These are phyloP conservation scores for Amoebophrya sp. DNA, from an alignment of 169 alveolate genomes.

Conservation along the genomic window DNA sequence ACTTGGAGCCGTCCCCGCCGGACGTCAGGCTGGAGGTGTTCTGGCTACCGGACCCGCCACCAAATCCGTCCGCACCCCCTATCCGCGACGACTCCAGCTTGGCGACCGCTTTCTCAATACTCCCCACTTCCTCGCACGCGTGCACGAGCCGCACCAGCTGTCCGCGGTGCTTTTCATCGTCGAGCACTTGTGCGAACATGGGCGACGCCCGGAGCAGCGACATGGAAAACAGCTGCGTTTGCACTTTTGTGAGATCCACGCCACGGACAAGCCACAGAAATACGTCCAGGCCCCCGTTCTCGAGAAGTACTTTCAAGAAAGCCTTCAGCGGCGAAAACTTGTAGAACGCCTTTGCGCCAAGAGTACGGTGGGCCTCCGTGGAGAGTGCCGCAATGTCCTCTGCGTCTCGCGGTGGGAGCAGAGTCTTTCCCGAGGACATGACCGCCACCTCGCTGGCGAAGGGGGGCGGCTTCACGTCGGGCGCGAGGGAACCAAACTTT, in stretches of 20 bases:
- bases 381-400: not conserved
- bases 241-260: not conserved
- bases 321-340: slow-evolving; percentile 3
- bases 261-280: not conserved
- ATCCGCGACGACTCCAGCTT: not conserved
- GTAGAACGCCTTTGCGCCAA: not conserved
- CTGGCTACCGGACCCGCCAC: not conserved
- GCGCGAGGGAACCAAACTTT: not conserved
- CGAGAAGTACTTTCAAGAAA: not conserved
- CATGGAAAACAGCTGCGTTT: slow-evolving; percentile 8
- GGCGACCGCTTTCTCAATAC: not conserved
- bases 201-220: not conserved
- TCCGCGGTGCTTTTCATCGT: not conserved
- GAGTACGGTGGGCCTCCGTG: not conserved
- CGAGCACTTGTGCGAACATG: not conserved
- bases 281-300: not conserved
- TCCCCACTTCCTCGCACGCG: not conserved
- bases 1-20: not conserved
- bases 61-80: not conserved
- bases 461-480: not conserved
- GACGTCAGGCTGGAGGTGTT: not conserved
- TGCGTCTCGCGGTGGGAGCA: not conserved
- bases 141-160: not conserved
- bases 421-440: not conserved
- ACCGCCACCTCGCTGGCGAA: not conserved